phyloP scores from a whole-genome alignment of 2,329 filamentous ascomycete species.

The Aspergillus texensis region DNA sequence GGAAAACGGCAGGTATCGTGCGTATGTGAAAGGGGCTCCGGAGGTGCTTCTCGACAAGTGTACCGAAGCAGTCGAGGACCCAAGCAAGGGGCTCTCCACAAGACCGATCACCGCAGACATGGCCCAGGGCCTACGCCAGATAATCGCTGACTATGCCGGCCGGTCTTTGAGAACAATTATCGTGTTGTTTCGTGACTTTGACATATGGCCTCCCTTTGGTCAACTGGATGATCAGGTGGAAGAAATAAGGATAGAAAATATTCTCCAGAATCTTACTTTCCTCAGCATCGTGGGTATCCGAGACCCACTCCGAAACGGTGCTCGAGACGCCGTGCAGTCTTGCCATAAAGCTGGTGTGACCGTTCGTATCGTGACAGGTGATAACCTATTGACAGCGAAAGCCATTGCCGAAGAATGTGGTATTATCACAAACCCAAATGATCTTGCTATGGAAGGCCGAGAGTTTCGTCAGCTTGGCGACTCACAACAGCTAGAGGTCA shows the following conservation, averaged over 20 bases:
- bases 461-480: constrained; percentile 60
- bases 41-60: constrained; percentile 36
- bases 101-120: not conserved
- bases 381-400: constrained; percentile 66
- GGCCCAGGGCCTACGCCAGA: not conserved
- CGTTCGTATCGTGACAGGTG: constrained; percentile 68
- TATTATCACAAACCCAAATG: constrained; percentile 52
- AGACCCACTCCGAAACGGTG: constrained; percentile 64
- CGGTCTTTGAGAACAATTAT: constrained; percentile 70
- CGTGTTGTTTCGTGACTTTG: constrained; percentile 69
- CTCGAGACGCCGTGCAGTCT: constrained; percentile 61
- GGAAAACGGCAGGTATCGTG: constrained; percentile 25
- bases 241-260: not conserved
- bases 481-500: constrained; percentile 52
- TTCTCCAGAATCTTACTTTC: constrained; percentile 59
- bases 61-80: constrained; percentile 21
- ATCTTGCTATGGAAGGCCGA: constrained; percentile 63
- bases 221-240: not conserved
- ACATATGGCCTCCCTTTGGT: constrained; percentile 58
- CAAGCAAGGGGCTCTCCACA: constrained; percentile 11
- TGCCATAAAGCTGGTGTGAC: constrained; percentile 65
- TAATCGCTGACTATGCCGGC: constrained; percentile 31
- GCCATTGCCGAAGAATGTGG: constrained; percentile 70
- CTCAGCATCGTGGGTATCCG: constrained; percentile 66
- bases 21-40: constrained; percentile 40